These are phyloP conservation scores for Azolla pinnata DNA, from an alignment of 75 land plant genomes.

Conservation along the genomic window DNA sequence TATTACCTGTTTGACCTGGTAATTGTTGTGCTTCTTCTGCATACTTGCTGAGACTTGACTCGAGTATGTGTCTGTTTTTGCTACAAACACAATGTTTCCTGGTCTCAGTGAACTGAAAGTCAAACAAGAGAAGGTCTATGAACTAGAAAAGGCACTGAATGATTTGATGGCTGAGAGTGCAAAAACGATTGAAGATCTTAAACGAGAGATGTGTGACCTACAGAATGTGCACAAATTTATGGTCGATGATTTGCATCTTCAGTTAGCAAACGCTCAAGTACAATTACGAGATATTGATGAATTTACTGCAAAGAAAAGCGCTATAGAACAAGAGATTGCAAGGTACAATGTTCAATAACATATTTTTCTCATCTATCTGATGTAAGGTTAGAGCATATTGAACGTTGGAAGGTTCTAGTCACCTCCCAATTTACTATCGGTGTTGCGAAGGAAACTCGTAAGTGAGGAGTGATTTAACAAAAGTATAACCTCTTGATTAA, in stretches of 20 bases:
- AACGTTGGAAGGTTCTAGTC: too few relatives aligned
- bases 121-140: constrained; percentile 4
- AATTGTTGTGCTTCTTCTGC: not conserved
- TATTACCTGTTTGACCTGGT: constrained; percentile 17
- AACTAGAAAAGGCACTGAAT: constrained; percentile 9
- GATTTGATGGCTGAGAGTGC: constrained; percentile 9
- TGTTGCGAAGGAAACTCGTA: too few relatives aligned
- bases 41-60: not conserved
- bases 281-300: constrained; percentile 24
- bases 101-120: constrained; percentile 12
- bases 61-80: too few relatives aligned
- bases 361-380: too few relatives aligned
- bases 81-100: not conserved
- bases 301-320: constrained; percentile 10
- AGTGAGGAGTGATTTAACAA: too few relatives aligned
- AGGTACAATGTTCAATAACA: too few relatives aligned
- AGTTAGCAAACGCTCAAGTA: constrained; percentile 22
- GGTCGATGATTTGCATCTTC: constrained; percentile 15
- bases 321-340: constrained; percentile 18
- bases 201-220: constrained; percentile 10
- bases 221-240: constrained; percentile 5
- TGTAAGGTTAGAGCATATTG: too few relatives aligned
- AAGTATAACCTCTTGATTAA: too few relatives aligned
- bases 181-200: constrained; percentile 6
- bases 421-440: too few relatives aligned